phyloP scores from a whole-genome alignment of 2,329 filamentous ascomycete genomes.

The Alternaria viburni region DNA sequence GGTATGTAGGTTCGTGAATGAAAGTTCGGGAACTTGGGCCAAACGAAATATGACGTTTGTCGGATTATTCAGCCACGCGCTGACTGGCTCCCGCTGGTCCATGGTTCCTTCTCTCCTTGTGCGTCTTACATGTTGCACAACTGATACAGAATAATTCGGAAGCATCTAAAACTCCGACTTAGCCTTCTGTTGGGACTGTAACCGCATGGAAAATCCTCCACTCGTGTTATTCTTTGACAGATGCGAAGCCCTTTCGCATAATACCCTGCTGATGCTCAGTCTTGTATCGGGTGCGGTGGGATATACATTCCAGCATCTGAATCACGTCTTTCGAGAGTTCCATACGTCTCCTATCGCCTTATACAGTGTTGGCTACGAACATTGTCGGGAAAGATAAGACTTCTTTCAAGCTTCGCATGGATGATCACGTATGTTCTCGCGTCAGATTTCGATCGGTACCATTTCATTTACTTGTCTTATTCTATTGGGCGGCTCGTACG shows the following conservation, averaged over 20 bases:
- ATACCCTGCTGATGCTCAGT: too few species aligned
- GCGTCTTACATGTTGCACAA: not conserved
- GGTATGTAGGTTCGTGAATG: constrained; percentile 7
- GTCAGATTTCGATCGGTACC: not conserved
- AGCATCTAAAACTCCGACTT: not conserved
- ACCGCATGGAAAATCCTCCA: not conserved
- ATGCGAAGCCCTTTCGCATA: not conserved
- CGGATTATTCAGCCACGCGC: constrained; percentile 12
- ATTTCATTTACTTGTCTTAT: not conserved
- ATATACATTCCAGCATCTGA: not conserved
- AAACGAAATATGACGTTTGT: constrained; percentile 29
- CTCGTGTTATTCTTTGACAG: not conserved
- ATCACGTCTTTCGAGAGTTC: not conserved
- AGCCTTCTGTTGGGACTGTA: not conserved
- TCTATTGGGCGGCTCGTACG: not conserved
- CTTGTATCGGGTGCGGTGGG: not conserved
- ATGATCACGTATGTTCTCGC: not conserved
- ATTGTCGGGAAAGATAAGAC: not conserved
- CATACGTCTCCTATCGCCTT: not conserved
- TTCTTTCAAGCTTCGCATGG: not conserved
- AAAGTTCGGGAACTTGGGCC: constrained; percentile 20
- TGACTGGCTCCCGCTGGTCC: constrained; percentile 5
- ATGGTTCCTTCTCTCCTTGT: not conserved
- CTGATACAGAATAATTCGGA: not conserved
- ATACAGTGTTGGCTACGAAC: not conserved